These are phyloP conservation scores for Actinomortierella wolfii DNA, from an alignment of 371 early-diverging fungal species.

Conservation along the genomic window DNA sequence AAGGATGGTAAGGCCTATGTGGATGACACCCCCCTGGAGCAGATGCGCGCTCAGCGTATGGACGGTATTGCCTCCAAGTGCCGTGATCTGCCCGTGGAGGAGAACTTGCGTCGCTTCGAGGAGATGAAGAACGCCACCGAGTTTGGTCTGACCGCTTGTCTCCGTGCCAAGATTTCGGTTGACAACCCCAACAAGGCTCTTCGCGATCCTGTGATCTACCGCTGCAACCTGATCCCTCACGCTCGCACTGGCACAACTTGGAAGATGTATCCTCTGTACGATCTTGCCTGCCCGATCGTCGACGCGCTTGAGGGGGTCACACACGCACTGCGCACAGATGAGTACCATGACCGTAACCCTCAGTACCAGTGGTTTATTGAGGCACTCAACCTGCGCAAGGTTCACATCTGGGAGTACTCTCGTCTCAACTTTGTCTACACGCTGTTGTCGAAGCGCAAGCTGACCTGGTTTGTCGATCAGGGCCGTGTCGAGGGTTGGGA, in stretches of 20 bases:
- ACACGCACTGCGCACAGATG: slow-evolving; percentile 98
- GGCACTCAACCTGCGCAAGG: slow-evolving; percentile 84
- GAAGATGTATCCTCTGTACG: slow-evolving; percentile 99
- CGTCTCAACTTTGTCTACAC: slow-evolving; percentile 99
- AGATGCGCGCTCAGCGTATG: slow-evolving; percentile 94
- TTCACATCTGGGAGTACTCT: slow-evolving; percentile 89
- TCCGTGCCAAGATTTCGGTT: slow-evolving; percentile 99
- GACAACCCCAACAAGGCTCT: slow-evolving; percentile 95
- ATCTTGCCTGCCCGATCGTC: slow-evolving; percentile 99
- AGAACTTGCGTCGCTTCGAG: slow-evolving; percentile 91
- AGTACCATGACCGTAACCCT: slow-evolving; percentile 99
- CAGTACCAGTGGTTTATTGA: slow-evolving; percentile 99
- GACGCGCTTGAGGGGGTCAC: slow-evolving; percentile 99
- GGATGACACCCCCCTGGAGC: slow-evolving; percentile 92
- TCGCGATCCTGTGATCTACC: slow-evolving; percentile 99
- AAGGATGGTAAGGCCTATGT: slow-evolving; percentile 95
- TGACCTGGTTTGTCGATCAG: slow-evolving; percentile 97
- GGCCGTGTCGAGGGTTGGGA: slow-evolving; percentile 97
- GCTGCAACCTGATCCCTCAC: slow-evolving; percentile 95
- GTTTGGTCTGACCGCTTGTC: slow-evolving; percentile 83
- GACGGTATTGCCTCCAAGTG: slow-evolving; percentile 87
- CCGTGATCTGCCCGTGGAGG: slow-evolving; percentile 89
- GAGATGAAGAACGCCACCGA: slow-evolving; percentile 95
- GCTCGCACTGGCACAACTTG: slow-evolving; percentile 91
- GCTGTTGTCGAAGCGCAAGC: slow-evolving; percentile 98